A percentile compares a stretch with the other conserved stretches of the same genome.
These are phyloP conservation scores for Cystobasidium ongulense DNA, from an alignment of 768 basidiomycete genomes.

Conservation along the genomic window DNA sequence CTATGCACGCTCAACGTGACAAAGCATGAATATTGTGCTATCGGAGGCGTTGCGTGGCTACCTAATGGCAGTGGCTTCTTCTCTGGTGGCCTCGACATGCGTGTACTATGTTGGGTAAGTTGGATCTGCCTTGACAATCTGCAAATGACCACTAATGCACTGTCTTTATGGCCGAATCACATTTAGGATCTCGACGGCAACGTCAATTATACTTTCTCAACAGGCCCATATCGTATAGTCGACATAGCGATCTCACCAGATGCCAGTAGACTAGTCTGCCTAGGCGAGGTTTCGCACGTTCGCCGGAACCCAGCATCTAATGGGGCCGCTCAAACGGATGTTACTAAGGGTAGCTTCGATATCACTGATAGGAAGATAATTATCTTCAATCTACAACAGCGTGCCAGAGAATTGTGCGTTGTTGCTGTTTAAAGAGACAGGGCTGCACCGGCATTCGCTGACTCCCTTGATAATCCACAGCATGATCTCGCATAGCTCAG, in stretches of 20 bases:
- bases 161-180: slow-evolving; percentile 13
- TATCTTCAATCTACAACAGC: slow-evolving; percentile 65
- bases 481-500: slow-evolving; percentile 49
- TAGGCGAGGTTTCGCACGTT: slow-evolving; percentile 50
- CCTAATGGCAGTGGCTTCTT: slow-evolving; percentile 83
- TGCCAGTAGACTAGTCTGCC: slow-evolving; percentile 69
- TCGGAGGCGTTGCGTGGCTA: slow-evolving; percentile 78
- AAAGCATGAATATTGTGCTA: slow-evolving; percentile 67
- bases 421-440: slow-evolving; percentile 6
- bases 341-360: slow-evolving; percentile 25
- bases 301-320: slow-evolving; percentile 34
- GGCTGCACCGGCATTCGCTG: slow-evolving; percentile 49
- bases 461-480: slow-evolving; percentile 52
- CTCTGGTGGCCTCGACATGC: slow-evolving; percentile 76
- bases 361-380: slow-evolving; percentile 54
- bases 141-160: neutral
- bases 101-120: slow-evolving; percentile 70
- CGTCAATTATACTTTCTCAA: slow-evolving; percentile 60
- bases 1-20: slow-evolving; percentile 56
- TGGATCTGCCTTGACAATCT: neutral
- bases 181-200: slow-evolving; percentile 68
- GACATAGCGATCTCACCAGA: slow-evolving; percentile 83
- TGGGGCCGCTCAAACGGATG: slow-evolving; percentile 22
- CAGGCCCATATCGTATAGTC: slow-evolving; percentile 67
- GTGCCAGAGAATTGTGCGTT: slow-evolving; percentile 60